Conservation (phyloP, 1,284 basidiomycete genomes). For the Rhodotorula sp. region DNA sequence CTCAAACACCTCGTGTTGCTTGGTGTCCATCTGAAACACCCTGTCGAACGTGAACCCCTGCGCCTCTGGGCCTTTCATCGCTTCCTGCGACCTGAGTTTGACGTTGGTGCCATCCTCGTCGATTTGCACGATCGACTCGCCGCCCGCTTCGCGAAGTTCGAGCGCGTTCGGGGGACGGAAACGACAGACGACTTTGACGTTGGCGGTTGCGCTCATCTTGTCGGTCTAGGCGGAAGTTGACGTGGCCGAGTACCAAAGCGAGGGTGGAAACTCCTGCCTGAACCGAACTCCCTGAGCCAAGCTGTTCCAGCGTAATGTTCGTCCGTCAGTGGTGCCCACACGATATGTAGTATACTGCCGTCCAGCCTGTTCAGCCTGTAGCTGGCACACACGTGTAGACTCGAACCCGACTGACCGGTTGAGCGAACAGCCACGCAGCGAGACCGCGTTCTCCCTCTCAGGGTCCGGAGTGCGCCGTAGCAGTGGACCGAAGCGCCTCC, state of each 20-base stretch:
- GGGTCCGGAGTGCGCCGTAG: too few species aligned
- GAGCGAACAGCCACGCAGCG: too few species aligned
- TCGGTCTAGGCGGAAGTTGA: neutral
- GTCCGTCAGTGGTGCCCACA: too few species aligned
- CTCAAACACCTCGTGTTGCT: conserved; percentile 94
- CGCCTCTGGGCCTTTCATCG: conserved; percentile 45
- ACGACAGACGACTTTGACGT: conserved; percentile 82
- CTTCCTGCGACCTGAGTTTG: conserved; percentile 57
- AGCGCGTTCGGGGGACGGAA: conserved; percentile 94
- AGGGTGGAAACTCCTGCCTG: neutral
- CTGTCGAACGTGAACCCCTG: conserved; percentile 97
- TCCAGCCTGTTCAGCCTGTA: too few species aligned
- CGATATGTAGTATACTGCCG: too few species aligned
- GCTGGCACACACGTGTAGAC: too few species aligned
- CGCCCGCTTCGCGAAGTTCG: conserved; percentile 76
- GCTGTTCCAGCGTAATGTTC: too few species aligned
- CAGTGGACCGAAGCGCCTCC: too few species aligned
- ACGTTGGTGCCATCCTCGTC: conserved; percentile 74
- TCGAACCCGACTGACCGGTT: too few species aligned
- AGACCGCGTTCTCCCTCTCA: too few species aligned
- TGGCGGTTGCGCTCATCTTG: conserved; percentile 44
- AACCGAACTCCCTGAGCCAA: too few species aligned
- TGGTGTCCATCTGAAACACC: conserved; percentile 89
- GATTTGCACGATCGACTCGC: conserved; percentile 88
- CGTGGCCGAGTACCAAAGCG: neutral